These are phyloP conservation scores for Anthracocystis panici-leucophaei DNA, from an alignment of 1,284 basidiomycete genomes.

Conservation along the genomic window DNA sequence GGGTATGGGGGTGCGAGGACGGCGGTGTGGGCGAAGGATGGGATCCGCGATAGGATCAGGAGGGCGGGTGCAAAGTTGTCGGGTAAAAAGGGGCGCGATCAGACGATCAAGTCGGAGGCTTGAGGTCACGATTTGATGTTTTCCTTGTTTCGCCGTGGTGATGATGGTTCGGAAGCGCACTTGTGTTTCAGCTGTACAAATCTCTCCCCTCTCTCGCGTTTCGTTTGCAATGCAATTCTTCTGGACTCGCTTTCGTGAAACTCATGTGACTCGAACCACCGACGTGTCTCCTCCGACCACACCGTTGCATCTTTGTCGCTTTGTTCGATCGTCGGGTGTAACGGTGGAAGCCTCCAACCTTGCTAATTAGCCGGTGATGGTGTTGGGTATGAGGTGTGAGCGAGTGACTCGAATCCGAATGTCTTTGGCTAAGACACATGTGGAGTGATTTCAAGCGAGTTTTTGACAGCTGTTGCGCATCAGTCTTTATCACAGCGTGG, in stretches of 20 bases:
- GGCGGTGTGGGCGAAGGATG: constrained; percentile 65
- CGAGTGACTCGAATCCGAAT: neutral
- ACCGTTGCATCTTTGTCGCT: too few species aligned
- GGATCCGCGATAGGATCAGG: constrained; percentile 47
- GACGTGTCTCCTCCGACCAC: too few species aligned
- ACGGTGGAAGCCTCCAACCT: neutral
- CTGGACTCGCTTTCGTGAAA: neutral
- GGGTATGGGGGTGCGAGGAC: constrained; percentile 61
- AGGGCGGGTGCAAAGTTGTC: constrained; percentile 35
- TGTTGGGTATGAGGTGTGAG: too few species aligned
- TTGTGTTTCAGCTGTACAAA: neutral
- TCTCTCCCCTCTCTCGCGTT: neutral
- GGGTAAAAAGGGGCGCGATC: constrained; percentile 54
- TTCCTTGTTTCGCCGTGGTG: too few species aligned
- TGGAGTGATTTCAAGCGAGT: too few species aligned
- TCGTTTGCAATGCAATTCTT: neutral
- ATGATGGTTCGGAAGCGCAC: neutral
- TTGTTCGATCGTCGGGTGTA: neutral
- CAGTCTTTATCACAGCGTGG: neutral
- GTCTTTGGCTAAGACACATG: neutral
- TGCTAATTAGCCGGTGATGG: too few species aligned
- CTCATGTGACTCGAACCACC: neutral
- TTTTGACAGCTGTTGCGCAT: neutral
- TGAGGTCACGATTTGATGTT: too few species aligned
- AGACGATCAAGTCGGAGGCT: constrained; percentile 55